These are phyloP conservation scores for Neofusicoccum cordaticola DNA, from an alignment of 2,329 filamentous ascomycete genomes.

Conservation along the genomic window DNA sequence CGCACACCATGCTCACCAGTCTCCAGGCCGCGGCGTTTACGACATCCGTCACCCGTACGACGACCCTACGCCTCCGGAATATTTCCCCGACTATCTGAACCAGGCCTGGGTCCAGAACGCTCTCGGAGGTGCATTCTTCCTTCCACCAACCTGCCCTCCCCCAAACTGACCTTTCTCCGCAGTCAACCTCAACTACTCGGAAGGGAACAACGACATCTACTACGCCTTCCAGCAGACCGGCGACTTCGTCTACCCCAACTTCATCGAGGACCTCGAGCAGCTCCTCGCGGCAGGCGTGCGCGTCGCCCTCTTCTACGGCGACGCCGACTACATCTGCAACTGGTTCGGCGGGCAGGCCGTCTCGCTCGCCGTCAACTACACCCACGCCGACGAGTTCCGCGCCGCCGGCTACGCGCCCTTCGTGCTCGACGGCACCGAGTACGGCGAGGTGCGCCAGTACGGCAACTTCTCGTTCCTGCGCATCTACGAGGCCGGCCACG, in stretches of 20 bases:
- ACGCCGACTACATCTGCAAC: constrained; percentile 40
- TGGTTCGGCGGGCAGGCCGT: constrained; percentile 30
- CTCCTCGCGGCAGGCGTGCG: constrained; percentile 41
- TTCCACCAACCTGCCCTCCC: too few species aligned
- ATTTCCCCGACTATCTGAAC: constrained; percentile 65
- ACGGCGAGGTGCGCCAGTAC: constrained; percentile 40
- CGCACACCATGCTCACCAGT: constrained; percentile 23
- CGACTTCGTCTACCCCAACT: constrained; percentile 59
- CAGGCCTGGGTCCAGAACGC: constrained; percentile 55
- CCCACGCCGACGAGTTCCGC: constrained; percentile 29
- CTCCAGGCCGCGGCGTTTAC: constrained; percentile 45
- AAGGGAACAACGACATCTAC: constrained; percentile 49
- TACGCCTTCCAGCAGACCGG: constrained; percentile 52
- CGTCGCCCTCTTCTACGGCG: constrained; percentile 35
- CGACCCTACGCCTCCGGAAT: constrained; percentile 62
- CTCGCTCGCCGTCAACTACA: constrained; percentile 37
- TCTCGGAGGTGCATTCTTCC: constrained; percentile 46
- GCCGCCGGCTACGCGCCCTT: constrained; percentile 33
- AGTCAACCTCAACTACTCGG: constrained; percentile 59
- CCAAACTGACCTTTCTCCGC: too few species aligned
- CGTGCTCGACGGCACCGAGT: constrained; percentile 37
- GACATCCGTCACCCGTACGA: constrained; percentile 57
- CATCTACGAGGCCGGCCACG: constrained; percentile 40
- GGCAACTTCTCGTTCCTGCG: constrained; percentile 42
- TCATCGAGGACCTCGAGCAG: constrained; percentile 43